Percentiles rank a stretch among this genome's conserved stretches.
Conservation (phyloP, 495 filamentous ascomycete species). For the Zalerion maritima region DNA sequence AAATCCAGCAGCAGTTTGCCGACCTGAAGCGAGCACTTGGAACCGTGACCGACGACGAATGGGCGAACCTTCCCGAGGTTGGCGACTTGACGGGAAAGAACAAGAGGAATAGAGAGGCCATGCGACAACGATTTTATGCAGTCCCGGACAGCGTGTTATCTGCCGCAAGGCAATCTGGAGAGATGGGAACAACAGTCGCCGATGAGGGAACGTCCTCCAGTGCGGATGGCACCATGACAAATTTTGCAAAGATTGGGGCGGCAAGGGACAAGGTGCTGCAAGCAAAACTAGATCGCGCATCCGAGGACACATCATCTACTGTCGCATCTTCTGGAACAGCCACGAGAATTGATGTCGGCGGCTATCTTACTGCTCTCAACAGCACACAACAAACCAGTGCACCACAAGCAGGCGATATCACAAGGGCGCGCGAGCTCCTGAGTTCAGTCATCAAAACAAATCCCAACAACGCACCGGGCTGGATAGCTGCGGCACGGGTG, state of each 20-base stretch:
- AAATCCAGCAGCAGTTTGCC: constrained; percentile 97
- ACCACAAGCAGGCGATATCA: constrained; percentile 82
- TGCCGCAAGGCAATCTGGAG: constrained; percentile 59
- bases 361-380: constrained; percentile 82
- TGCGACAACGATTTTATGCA: constrained; percentile 80
- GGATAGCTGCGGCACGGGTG: constrained; percentile 86
- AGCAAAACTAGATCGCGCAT: constrained; percentile 81
- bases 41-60: constrained; percentile 85
- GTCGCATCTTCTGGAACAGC: constrained; percentile 63
- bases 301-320: constrained; percentile 47
- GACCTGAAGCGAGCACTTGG: constrained; percentile 84
- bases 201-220: constrained; percentile 52
- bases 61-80: constrained; percentile 89
- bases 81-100: constrained; percentile 94
- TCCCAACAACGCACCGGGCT: constrained; percentile 85
- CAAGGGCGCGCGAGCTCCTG: constrained; percentile 80
- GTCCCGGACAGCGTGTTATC: constrained; percentile 95
- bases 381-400: constrained; percentile 68
- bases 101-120: constrained; percentile 65
- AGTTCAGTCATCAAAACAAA: constrained; percentile 95
- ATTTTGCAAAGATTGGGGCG: constrained; percentile 95
- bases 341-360: constrained; percentile 87
- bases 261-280: constrained; percentile 88
- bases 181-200: constrained; percentile 71
- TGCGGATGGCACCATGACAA: constrained; percentile 79